Percentiles rank a stretch among this genome's conserved stretches.
phyloP scores from a whole-genome alignment of 1,139 yeast species.

The Lipomyces yarrowii region DNA sequence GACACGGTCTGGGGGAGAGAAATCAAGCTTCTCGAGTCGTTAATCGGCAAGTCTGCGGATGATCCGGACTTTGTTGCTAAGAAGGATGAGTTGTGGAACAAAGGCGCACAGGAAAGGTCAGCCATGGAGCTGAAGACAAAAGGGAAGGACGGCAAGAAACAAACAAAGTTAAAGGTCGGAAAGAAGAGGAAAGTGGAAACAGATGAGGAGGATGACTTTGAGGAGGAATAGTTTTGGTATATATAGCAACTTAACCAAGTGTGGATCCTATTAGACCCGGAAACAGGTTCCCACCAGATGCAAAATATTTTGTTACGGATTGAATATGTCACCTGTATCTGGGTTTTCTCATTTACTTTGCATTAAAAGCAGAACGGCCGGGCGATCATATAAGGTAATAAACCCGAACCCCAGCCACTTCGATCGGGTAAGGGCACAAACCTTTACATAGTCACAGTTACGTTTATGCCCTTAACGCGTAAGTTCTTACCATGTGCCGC shows the following conservation, averaged over 20 bases:
- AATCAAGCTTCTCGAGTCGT: constrained; percentile 73
- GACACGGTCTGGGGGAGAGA: constrained; percentile 76
- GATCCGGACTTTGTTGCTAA: constrained; percentile 60
- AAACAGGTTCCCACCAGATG: too few relatives aligned
- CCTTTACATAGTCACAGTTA: background rate
- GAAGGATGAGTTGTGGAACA: constrained; percentile 52
- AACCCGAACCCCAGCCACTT: background rate
- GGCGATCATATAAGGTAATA: too few relatives aligned
- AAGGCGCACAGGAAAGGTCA: constrained; percentile 42
- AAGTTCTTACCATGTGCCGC: background rate
- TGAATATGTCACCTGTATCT: too few relatives aligned
- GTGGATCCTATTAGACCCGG: too few relatives aligned
- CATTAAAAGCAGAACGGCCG: too few relatives aligned
- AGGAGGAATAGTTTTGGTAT: background rate
- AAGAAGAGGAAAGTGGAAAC: constrained; percentile 14
- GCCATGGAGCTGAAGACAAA: constrained; percentile 14
- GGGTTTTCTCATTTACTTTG: too few relatives aligned
- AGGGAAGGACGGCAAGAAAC: constrained; percentile 4
- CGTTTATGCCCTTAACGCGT: background rate
- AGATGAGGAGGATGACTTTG: constrained; percentile 9
- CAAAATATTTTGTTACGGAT: too few relatives aligned
- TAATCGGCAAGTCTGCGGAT: constrained; percentile 55
- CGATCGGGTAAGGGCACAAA: background rate
- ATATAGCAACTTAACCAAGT: background rate
- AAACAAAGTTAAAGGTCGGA: constrained; percentile 11